Percentiles rank a stretch among this genome's conserved stretches.
Conservation (phyloP, 805 yeast species). For the Saturnispora ahearnii region DNA sequence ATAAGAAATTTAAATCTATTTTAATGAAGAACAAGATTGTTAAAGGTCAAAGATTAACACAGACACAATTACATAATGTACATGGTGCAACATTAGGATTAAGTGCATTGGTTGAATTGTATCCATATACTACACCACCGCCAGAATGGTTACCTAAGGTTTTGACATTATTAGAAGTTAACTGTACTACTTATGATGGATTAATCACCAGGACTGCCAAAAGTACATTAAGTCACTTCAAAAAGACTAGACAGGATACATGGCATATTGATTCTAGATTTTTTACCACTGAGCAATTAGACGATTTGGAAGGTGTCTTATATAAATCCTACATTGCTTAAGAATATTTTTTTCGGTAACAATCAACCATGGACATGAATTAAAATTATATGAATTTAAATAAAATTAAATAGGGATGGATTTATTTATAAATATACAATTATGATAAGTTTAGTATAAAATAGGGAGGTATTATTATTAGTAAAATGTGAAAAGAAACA, state of each 20-base stretch:
- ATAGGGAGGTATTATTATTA: neutral
- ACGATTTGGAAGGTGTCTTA: conserved; percentile 87
- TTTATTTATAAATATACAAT: neutral
- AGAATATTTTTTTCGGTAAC: neutral
- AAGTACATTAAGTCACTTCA: conserved; percentile 70
- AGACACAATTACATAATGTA: conserved; percentile 37
- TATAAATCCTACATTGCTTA: conserved; percentile 63
- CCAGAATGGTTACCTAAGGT: conserved; percentile 82
- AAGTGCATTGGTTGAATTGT: conserved; percentile 82
- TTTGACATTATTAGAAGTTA: conserved; percentile 58
- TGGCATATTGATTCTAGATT: conserved; percentile 84
- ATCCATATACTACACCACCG: conserved; percentile 85
- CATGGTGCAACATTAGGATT: conserved; percentile 88
- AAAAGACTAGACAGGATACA: conserved; percentile 87
- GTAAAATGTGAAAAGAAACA: neutral
- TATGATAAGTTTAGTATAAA: neutral
- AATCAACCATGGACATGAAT: neutral
- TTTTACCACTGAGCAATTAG: conserved; percentile 71
- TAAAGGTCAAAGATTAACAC: conserved; percentile 29
- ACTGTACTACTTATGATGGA: conserved; percentile 67
- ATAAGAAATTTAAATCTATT: conserved; percentile 35
- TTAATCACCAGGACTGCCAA: conserved; percentile 78
- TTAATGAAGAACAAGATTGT: conserved; percentile 28
- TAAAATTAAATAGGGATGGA: neutral
- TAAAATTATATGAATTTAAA: neutral